Conservation (phyloP, 768 basidiomycete species). For the Russula sp. region DNA sequence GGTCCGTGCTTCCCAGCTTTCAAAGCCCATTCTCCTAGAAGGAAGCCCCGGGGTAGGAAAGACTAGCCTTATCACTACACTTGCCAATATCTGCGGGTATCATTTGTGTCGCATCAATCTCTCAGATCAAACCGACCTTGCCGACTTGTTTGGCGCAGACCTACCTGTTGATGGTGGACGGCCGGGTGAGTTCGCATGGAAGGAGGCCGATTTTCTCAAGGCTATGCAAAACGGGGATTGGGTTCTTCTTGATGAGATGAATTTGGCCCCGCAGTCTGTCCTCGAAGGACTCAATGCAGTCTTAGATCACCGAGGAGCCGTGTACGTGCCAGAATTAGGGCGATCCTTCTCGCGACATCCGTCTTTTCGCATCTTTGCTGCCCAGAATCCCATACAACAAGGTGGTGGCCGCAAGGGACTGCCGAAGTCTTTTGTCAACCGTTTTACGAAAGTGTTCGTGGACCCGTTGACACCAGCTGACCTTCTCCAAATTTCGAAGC, state of each 20-base stretch:
- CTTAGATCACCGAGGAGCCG: slow-evolving; percentile 90
- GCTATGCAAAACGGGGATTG: slow-evolving; percentile 95
- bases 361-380: slow-evolving; percentile 94
- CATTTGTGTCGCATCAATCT: slow-evolving; percentile 89
- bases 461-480: slow-evolving; percentile 80
- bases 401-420: slow-evolving; percentile 97
- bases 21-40: slow-evolving; percentile 90
- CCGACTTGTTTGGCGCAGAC: slow-evolving; percentile 95
- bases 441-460: slow-evolving; percentile 96
- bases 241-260: slow-evolving; percentile 99
- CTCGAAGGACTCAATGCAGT: slow-evolving; percentile 96
- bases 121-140: slow-evolving; percentile 96
- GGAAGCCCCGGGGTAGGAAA: slow-evolving; percentile 99
- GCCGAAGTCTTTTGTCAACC: slow-evolving; percentile 95
- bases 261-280: slow-evolving; percentile 93
- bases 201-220: slow-evolving; percentile 91
- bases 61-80: slow-evolving; percentile 85
- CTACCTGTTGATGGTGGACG: slow-evolving; percentile 89
- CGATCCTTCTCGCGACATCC: slow-evolving; percentile 86
- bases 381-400: slow-evolving; percentile 94
- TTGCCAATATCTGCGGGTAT: slow-evolving; percentile 78
- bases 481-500: slow-evolving; percentile 70
- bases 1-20: slow-evolving; percentile 81
- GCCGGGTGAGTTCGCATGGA: slow-evolving; percentile 95
- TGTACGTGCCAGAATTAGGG: slow-evolving; percentile 93